Evolutionary conservation across 176 grass and related monocot species (phyloP).

Genomic region (Aegilops sharonensis): DNA sequence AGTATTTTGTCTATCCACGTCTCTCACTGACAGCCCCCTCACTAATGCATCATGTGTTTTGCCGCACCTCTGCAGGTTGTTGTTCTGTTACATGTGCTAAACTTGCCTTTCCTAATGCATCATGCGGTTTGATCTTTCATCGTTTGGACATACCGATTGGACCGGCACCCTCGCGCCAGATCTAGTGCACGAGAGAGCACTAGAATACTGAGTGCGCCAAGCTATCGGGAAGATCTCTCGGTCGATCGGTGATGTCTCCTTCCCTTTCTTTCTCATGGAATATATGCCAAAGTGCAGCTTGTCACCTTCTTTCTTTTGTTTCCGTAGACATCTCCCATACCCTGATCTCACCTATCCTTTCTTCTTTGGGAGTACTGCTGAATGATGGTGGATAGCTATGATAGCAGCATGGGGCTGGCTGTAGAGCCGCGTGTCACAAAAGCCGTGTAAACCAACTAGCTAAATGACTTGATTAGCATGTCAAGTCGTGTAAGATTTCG

Average conservation of each 20-base stretch:
- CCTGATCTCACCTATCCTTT: background rate
- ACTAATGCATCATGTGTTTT: too few species aligned
- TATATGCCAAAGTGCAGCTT: slow-evolving; percentile 7
- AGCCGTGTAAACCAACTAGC: background rate
- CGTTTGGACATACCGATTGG: too few species aligned
- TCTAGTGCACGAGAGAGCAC: too few species aligned
- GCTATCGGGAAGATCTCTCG: background rate
- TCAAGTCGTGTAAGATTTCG: background rate
- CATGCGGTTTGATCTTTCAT: too few species aligned
- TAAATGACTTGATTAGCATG: background rate
- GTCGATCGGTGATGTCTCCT: background rate
- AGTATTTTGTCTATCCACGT: too few species aligned
- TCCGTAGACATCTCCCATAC: background rate
- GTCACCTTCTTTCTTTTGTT: background rate
- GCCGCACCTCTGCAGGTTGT: too few species aligned
- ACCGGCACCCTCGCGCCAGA: too few species aligned
- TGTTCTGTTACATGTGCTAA: too few species aligned
- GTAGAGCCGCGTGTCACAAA: background rate
- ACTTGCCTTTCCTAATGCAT: too few species aligned
- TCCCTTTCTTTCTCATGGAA: background rate
- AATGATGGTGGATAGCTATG: background rate
- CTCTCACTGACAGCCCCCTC: too few species aligned
- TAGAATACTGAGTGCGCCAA: too few species aligned
- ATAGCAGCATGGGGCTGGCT: background rate
- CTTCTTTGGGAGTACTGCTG: background rate